These are phyloP conservation scores for Cinnamomum micranthum DNA, from an alignment of 164 flowering plant species.

Conservation along the genomic window DNA sequence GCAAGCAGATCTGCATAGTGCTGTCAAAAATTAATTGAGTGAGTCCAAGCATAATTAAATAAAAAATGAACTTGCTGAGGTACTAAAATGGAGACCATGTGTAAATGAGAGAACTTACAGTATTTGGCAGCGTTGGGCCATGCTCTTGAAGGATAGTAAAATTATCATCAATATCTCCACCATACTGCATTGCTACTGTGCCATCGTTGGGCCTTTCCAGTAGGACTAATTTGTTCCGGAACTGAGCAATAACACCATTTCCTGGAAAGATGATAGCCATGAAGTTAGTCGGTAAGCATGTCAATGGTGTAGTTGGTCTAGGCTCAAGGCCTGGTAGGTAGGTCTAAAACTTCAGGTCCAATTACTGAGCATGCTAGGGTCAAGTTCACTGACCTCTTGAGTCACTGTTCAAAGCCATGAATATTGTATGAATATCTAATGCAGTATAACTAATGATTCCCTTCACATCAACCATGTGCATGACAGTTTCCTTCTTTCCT, in stretches of 20 bases:
- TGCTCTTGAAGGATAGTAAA: conserved; percentile 49
- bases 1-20: conserved; percentile 80
- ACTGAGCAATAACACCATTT: conserved; percentile 35
- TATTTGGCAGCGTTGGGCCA: conserved; percentile 74
- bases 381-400: too few species aligned
- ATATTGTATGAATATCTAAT: too few species aligned
- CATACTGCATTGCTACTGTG: conserved; percentile 68
- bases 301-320: background rate
- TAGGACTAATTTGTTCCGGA: conserved; percentile 55
- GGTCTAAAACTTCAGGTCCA: background rate
- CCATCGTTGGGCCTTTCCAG: conserved; percentile 78
- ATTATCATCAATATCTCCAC: conserved; percentile 76
- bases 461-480: too few species aligned
- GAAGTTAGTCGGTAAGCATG: background rate
- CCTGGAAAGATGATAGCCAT: conserved; percentile 29
- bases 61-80: background rate
- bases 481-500: too few species aligned
- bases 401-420: too few species aligned
- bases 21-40: conserved; percentile 39
- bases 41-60: conserved; percentile 9
- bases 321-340: background rate
- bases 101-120: conserved; percentile 44
- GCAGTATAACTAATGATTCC: too few species aligned
- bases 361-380: too few species aligned
- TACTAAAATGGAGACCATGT: conserved; percentile 2